Evolutionary conservation across 345 rosid genomes (phyloP), one percentile per base, ranked within the genome.

Genomic region (Syzygium grande): DNA sequence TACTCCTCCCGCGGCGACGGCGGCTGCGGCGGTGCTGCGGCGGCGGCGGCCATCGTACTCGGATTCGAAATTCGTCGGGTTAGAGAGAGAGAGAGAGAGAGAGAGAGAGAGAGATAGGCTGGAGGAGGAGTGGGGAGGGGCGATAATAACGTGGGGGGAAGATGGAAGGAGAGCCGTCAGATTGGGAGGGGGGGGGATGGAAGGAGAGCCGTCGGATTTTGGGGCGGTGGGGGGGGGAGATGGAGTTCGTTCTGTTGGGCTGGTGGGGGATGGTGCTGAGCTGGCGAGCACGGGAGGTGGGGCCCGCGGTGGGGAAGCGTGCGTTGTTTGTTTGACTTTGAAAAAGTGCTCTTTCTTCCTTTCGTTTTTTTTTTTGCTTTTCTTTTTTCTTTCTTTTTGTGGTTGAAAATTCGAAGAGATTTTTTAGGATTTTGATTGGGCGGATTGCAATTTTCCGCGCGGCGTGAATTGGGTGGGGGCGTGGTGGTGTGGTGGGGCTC

Each of bases 1-100:
- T 58, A 89, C 63, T 96, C 98, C 77, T 97, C 99, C 83, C 98
- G 95, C 4, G 97, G 88, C 17, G 97, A 91, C 16, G 92, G 94
- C 8, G 97, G 88, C 14, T 96, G 91, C 13, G 92, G 86, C 41
- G 86, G 79, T 22, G 85, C 59, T 41, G 87, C 90, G 77, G 77
- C 78, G 11, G 77, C 77, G 77, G 78, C 80, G 83, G 83, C 83
- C 83, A 73, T 73, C 49, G 83, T 14, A 19, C 16, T 43, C 63
- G 30, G 88, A 52, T 87, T 46, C 58, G 59, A 84, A 22, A 61
- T 61, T 13, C 2, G 58, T 14, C 29, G 59, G 83, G 58, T 7
- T 21, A 25, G 38, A 30, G 49, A 65, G 85, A 85, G 27, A 17
- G 85, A n/a, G 80, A n/a, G 77, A 65, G 83, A 85, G 63, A 7